Conservation (phyloP, 2,329 filamentous ascomycete genomes). For the Amauroascus verrucosus region DNA sequence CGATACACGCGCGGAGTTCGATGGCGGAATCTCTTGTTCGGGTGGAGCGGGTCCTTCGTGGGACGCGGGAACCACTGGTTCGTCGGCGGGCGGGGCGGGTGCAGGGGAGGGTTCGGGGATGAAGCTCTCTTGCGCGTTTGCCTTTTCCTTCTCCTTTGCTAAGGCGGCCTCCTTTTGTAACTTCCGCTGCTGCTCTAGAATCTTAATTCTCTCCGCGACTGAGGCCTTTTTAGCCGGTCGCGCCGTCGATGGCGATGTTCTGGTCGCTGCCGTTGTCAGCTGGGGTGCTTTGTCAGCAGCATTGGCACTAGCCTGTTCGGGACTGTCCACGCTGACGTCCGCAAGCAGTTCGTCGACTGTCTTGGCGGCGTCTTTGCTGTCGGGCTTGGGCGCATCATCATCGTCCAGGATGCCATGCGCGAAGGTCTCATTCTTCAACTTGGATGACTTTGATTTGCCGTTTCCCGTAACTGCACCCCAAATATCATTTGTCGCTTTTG, state of each 20-base stretch:
- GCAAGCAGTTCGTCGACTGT: conserved; percentile 26
- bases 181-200: conserved; percentile 35
- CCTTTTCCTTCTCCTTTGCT: conserved; percentile 29
- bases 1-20: conserved; percentile 24
- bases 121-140: conserved; percentile 27
- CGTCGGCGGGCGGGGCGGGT: conserved; percentile 21
- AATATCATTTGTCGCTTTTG: not conserved
- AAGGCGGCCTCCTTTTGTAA: conserved; percentile 31
- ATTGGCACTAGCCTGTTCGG: conserved; percentile 25
- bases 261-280: conserved; percentile 34
- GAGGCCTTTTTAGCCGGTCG: conserved; percentile 36
- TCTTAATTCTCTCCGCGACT: conserved; percentile 46
- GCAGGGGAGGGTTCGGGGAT: conserved; percentile 25
- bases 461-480: conserved; percentile 5
- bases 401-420: not conserved
- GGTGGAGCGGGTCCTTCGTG: conserved; percentile 12
- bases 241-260: conserved; percentile 21
- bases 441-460: conserved; percentile 9
- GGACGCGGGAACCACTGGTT: conserved; percentile 16
- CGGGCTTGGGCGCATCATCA: not conserved
- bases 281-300: conserved; percentile 31
- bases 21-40: conserved; percentile 24
- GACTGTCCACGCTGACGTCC: conserved; percentile 24
- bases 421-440: not conserved
- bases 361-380: conserved; percentile 20